Evolutionary conservation across 352 stramenopile genomes (phyloP), one percentile per base, ranked within the genome.

Genomic region (Globisporangium paddicum): DNA sequence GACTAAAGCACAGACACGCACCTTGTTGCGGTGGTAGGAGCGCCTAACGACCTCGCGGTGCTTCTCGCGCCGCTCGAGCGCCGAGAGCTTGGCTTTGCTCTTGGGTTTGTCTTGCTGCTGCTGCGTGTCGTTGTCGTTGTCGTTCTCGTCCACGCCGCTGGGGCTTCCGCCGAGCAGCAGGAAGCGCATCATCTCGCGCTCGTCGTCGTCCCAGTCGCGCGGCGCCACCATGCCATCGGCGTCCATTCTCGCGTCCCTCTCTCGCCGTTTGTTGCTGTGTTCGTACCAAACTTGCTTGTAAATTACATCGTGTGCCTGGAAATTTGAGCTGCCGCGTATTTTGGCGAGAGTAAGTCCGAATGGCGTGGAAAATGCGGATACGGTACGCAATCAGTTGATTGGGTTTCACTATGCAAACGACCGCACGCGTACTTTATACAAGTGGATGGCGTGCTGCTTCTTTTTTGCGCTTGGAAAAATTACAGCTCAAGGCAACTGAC

Each of bases 21-120:
- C 79, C 67, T 90, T 90, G 56, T 82, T 90, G 45, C 81, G 74
- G 34, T 90, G 78, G 52, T 90, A 90, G 7, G 81, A 84, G n/a
- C 81, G 81, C 23, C 78, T 73, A 2, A 90, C 81, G 44, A 90
- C 81, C 58, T 90, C 81, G 30, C 81, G 72, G 48, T 90, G 81
- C 58, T 79, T 68, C 35, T 62, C 77, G 21, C 79, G 77, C 6
- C 80, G 77, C 59, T 90, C 78, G 7, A 71, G 66, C 2, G 76
- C 55, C 38, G 73, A 80, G n/a, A 84, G 68, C 45, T 87, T 87
- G 2, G 58, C 38, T 16, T 53, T 64, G 19, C 32, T 45, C 21
- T 64, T 64, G 13, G 5, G 37, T 9, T 23, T 32, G 18, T 30
- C 19, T 30, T 62, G 21, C 10, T 56, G 34, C 3, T 6, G 21